A percentile compares a stretch with the other conserved stretches of the same genome.
These are phyloP conservation scores for Cicer cuneatum DNA, from an alignment of 306 rosid genomes.

Conservation along the genomic window DNA sequence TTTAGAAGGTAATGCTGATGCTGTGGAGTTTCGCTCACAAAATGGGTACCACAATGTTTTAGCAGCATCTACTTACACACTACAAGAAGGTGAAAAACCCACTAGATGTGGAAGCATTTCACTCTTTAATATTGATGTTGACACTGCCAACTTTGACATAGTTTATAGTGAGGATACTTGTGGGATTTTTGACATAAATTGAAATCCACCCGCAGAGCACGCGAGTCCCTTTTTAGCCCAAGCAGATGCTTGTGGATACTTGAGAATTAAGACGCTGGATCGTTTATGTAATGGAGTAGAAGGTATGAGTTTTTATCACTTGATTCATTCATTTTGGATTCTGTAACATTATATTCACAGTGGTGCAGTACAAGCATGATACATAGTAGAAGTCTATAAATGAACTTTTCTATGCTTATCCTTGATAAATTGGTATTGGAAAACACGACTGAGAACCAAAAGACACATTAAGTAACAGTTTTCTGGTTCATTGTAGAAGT, in stretches of 20 bases:
- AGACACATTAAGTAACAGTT: not conserved
- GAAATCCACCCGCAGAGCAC: conserved; percentile 63
- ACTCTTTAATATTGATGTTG: conserved; percentile 60
- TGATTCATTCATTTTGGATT: conserved; percentile 27
- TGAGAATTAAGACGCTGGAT: conserved; percentile 66
- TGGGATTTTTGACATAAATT: conserved; percentile 85
- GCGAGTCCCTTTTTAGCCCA: conserved; percentile 66
- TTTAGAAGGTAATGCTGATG: conserved; percentile 88
- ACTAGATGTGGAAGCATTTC: conserved; percentile 79
- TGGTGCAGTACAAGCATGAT: not conserved
- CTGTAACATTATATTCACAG: not conserved
- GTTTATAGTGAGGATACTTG: conserved; percentile 57
- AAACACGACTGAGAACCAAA: not conserved
- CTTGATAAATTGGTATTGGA: not conserved
- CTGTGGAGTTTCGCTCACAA: conserved; percentile 85
- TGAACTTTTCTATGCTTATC: not conserved
- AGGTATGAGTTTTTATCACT: conserved; percentile 52
- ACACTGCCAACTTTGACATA: conserved; percentile 50
- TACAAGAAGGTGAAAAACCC: conserved; percentile 71
- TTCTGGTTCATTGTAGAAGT: not conserved
- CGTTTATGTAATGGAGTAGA: conserved; percentile 50
- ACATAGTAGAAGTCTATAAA: not conserved
- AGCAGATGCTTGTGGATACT: conserved; percentile 84
- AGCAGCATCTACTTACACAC: conserved; percentile 83
- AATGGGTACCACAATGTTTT: conserved; percentile 56